These are phyloP conservation scores for Colletotrichum acutatum DNA, from an alignment of 2,329 filamentous ascomycete genomes.

Conservation along the genomic window DNA sequence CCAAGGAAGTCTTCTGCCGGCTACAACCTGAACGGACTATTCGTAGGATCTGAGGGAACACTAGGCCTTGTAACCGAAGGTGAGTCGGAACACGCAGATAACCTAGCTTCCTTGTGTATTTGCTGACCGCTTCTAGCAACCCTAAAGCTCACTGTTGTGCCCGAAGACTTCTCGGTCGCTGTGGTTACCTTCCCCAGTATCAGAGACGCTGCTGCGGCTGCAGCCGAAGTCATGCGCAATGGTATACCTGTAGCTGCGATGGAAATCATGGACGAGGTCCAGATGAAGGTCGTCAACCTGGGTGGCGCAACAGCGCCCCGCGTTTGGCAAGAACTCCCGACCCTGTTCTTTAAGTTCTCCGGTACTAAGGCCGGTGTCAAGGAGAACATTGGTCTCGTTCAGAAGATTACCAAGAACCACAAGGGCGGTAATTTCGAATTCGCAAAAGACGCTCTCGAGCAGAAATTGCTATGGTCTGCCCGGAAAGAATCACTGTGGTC, in stretches of 20 bases:
- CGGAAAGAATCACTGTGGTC: constrained; percentile 88
- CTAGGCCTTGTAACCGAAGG: constrained; percentile 83
- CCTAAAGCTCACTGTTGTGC: constrained; percentile 81
- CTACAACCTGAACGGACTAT: constrained; percentile 84
- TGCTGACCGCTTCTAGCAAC: constrained; percentile 61
- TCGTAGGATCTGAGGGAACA: constrained; percentile 85
- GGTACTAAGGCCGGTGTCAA: constrained; percentile 82
- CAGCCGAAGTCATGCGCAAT: constrained; percentile 79
- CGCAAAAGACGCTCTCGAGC: constrained; percentile 76
- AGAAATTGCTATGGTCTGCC: constrained; percentile 82
- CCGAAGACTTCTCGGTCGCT: constrained; percentile 80
- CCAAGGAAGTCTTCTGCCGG: constrained; percentile 85
- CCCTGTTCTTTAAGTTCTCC: constrained; percentile 87
- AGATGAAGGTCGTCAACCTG: constrained; percentile 85
- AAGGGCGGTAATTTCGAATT: constrained; percentile 79
- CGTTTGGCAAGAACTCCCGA: constrained; percentile 80
- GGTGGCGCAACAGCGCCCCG: constrained; percentile 75
- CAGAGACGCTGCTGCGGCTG: constrained; percentile 78
- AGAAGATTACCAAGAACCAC: constrained; percentile 72
- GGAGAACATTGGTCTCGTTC: constrained; percentile 79
- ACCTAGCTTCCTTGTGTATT: not conserved
- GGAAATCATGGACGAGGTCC: constrained; percentile 90
- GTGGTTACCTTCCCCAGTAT: constrained; percentile 84
- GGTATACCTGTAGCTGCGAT: constrained; percentile 80
- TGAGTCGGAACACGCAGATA: constrained; percentile 37